A percentile compares a stretch with the other conserved stretches of the same genome.
phyloP scores from a whole-genome alignment of 2,329 filamentous ascomycete genomes.

The Delphinella strobiligena region DNA sequence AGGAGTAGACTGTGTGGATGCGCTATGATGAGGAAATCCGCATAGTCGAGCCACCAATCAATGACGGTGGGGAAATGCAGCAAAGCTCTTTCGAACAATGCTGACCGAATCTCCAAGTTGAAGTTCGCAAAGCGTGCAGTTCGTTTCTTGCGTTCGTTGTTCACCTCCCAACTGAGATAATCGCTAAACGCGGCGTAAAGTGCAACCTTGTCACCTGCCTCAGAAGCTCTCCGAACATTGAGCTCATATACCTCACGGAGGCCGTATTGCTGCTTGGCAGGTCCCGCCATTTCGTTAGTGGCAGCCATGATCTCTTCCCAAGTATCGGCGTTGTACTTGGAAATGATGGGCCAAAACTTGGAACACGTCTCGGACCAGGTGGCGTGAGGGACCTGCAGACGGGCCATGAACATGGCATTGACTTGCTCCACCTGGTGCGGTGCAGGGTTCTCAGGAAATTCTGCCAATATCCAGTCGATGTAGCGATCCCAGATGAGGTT shows the following conservation, averaged over 20 bases:
- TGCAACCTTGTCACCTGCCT: conserved; percentile 43
- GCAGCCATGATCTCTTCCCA: conserved; percentile 66
- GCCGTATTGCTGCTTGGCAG: conserved; percentile 51
- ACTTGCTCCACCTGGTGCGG: conserved; percentile 51
- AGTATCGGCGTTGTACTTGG: conserved; percentile 49
- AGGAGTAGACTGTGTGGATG: conserved; percentile 28
- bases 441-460: conserved; percentile 46
- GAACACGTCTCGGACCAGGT: conserved; percentile 66
- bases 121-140: conserved; percentile 25
- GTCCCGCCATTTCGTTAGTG: conserved; percentile 49
- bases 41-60: conserved; percentile 70
- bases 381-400: conserved; percentile 59
- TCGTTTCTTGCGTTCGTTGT: conserved; percentile 36
- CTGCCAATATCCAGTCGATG: conserved; percentile 58
- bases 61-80: conserved; percentile 62
- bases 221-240: conserved; percentile 47
- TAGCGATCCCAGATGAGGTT: conserved; percentile 71
- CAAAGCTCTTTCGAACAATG: conserved; percentile 68
- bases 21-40: conserved; percentile 54
- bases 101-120: conserved; percentile 42
- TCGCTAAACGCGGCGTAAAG: conserved; percentile 45
- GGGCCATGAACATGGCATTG: conserved; percentile 56
- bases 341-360: conserved; percentile 62
- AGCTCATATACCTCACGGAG: conserved; percentile 58
- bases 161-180: conserved; percentile 75